These are phyloP conservation scores for Fusarium pseudograminearum DNA, from an alignment of 2,329 filamentous ascomycete species.

Conservation along the genomic window DNA sequence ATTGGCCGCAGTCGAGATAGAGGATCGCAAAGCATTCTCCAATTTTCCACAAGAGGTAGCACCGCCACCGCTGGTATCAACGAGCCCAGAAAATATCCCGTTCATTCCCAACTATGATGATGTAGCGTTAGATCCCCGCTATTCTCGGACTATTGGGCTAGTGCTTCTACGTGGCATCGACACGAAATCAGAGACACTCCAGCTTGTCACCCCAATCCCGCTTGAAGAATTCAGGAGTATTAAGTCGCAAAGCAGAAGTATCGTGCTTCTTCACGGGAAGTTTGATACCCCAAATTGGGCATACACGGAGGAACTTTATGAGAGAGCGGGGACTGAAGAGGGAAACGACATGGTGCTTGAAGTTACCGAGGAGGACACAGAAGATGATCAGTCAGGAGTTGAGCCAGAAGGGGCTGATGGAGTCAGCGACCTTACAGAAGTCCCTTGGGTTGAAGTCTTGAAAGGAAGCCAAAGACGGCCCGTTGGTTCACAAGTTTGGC, in stretches of 20 bases:
- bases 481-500: constrained; percentile 71
- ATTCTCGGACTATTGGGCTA: constrained; percentile 71
- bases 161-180: constrained; percentile 80
- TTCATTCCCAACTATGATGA: constrained; percentile 68
- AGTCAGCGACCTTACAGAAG: constrained; percentile 46
- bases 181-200: constrained; percentile 62
- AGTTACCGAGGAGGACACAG: constrained; percentile 52
- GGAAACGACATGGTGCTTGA: constrained; percentile 48
- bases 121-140: constrained; percentile 68
- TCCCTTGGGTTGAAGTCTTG: constrained; percentile 71
- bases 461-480: constrained; percentile 67
- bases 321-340: constrained; percentile 51
- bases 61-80: constrained; percentile 20
- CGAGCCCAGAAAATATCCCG: constrained; percentile 67
- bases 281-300: constrained; percentile 78
- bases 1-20: constrained; percentile 73
- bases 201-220: constrained; percentile 73
- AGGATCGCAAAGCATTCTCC: constrained; percentile 64
- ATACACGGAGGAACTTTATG: constrained; percentile 72
- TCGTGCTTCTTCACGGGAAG: constrained; percentile 75
- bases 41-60: constrained; percentile 33
- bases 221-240: constrained; percentile 55
- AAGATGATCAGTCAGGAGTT: constrained; percentile 50
- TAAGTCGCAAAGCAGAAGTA: constrained; percentile 57
- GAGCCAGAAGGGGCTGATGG: constrained; percentile 46